phyloP scores from a whole-genome alignment of 768 basidiomycete species.

The Leucosporidium yakuticum region DNA sequence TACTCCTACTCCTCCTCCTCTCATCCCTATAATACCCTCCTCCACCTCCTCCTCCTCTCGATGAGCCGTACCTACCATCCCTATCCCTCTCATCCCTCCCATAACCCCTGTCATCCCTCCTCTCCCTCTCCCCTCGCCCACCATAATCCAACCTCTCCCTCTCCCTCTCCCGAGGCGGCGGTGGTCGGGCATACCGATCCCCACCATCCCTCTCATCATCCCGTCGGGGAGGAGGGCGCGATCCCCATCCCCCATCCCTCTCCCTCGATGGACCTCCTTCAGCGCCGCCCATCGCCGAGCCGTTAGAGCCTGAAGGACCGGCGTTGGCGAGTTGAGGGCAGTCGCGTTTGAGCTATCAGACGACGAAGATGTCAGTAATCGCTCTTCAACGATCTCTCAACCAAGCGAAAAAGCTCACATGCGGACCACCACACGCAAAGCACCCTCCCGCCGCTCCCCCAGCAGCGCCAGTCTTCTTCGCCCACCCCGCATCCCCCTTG shows the following conservation, averaged over 20 bases:
- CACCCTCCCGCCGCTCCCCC: conserved; percentile 50
- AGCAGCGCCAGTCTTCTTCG: background rate
- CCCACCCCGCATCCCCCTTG: conserved; percentile 20
- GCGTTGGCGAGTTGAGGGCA: conserved; percentile 17
- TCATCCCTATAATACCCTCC: background rate
- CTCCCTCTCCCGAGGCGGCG: conserved; percentile 44
- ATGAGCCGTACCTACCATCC: too few relatives aligned
- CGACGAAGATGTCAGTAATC: too few relatives aligned
- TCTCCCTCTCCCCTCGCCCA: conserved; percentile 22
- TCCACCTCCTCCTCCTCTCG: conserved; percentile 18
- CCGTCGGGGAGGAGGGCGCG: conserved; percentile 40
- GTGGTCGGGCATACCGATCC: conserved; percentile 42
- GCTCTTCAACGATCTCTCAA: too few relatives aligned
- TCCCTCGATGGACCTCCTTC: conserved; percentile 12
- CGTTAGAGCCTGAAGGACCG: conserved; percentile 27
- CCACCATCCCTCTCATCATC: conserved; percentile 42
- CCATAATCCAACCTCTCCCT: conserved; percentile 41
- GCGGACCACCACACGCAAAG: conserved; percentile 88
- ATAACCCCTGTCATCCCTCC: conserved; percentile 44
- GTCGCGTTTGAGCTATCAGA: conserved; percentile 28
- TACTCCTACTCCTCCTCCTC: conserved; percentile 14
- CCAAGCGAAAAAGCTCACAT: conserved; percentile 48
- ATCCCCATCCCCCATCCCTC: conserved; percentile 20
- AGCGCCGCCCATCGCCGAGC: conserved; percentile 3
- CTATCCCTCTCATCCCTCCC: conserved; percentile 44